Percentiles rank a stretch among this genome's conserved stretches.
Evolutionary conservation across 2,329 filamentous ascomycete species (phyloP).

Genomic region (Aaosphaeria arxii): DNA sequence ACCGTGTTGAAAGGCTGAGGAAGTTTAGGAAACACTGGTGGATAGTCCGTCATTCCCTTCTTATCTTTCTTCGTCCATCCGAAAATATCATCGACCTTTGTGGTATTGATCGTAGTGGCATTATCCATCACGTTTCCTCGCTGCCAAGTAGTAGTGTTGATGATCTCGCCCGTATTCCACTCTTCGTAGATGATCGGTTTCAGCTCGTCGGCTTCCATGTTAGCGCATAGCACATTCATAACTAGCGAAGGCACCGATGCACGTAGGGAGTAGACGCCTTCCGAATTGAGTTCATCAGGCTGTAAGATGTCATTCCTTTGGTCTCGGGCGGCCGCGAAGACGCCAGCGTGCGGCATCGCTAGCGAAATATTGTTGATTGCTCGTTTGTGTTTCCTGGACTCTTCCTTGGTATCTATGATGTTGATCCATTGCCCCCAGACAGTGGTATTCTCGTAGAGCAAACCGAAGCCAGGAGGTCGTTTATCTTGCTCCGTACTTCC

Average conservation of each 20-base stretch:
- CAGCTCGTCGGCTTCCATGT: constrained; percentile 59
- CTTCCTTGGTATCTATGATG: constrained; percentile 51
- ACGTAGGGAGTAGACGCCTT: constrained; percentile 65
- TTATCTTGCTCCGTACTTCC: constrained; percentile 40
- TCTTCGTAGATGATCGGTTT: constrained; percentile 60
- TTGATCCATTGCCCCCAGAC: constrained; percentile 69
- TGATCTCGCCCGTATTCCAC: constrained; percentile 53
- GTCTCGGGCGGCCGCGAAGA: constrained; percentile 63
- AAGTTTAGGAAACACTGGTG: constrained; percentile 43
- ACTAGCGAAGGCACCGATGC: constrained; percentile 69
- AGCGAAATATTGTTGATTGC: constrained; percentile 74
- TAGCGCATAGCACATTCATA: constrained; percentile 71
- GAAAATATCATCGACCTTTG: constrained; percentile 69
- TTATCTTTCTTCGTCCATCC: constrained; percentile 59
- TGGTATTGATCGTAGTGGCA: constrained; percentile 25
- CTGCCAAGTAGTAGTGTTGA: constrained; percentile 23
- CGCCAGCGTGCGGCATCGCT: constrained; percentile 71
- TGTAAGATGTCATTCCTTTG: constrained; percentile 66
- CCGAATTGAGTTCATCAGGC: constrained; percentile 56
- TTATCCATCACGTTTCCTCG: constrained; percentile 6
- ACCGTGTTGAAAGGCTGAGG: constrained; percentile 64
- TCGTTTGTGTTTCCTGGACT: constrained; percentile 51
- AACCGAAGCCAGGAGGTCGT: constrained; percentile 60
- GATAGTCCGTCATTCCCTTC: constrained; percentile 48
- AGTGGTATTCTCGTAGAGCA: constrained; percentile 71